Percentiles rank a stretch among this genome's conserved stretches.
phyloP scores from a whole-genome alignment of 2,329 filamentous ascomycete genomes.

The Fusarium sacchari region DNA sequence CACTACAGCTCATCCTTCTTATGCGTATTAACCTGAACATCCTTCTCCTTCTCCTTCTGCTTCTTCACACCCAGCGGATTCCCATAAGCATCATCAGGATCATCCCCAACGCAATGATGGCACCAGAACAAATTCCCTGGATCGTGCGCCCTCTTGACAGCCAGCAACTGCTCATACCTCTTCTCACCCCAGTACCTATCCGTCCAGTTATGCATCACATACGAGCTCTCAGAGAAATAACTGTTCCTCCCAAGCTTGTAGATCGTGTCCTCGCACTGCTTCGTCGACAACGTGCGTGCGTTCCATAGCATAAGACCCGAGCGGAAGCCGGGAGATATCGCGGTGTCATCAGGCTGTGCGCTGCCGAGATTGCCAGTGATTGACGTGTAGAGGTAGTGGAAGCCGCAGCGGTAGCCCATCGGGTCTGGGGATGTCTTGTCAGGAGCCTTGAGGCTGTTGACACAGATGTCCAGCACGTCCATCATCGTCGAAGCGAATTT shows the following conservation, averaged over 20 bases:
- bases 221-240: constrained; percentile 11
- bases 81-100: neutral
- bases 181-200: neutral
- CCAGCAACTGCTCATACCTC: neutral
- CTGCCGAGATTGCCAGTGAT: constrained; percentile 1
- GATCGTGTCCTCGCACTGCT: neutral
- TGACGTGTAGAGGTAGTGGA: constrained; percentile 1
- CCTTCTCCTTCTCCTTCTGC: neutral
- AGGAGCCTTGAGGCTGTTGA: neutral
- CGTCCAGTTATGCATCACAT: constrained; percentile 11
- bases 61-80: neutral
- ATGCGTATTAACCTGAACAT: neutral
- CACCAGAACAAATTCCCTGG: neutral
- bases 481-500: constrained; percentile 5
- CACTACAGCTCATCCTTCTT: neutral
- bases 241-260: neutral
- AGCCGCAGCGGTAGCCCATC: neutral
- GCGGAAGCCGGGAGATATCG: neutral
- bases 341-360: neutral
- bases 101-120: constrained; percentile 6
- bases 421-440: neutral
- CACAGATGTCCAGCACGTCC: neutral
- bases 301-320: constrained; percentile 4
- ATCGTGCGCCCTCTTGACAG: constrained; percentile 1
- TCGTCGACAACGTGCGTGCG: neutral